Evolutionary conservation across 495 filamentous ascomycete species (phyloP).

Genomic region (Tuber magnatum): DNA sequence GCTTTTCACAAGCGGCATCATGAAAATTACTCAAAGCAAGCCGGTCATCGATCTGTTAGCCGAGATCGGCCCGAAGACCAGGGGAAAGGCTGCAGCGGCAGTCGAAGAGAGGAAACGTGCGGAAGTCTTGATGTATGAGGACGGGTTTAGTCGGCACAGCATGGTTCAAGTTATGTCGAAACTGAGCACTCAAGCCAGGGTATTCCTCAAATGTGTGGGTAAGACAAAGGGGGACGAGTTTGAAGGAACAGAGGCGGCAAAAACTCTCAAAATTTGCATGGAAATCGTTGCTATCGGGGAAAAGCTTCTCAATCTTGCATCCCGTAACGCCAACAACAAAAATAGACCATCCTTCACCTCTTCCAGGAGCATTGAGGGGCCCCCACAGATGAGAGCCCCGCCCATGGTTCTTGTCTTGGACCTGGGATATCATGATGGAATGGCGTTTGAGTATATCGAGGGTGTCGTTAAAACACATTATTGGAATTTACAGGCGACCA

Average conservation of each 20-base stretch:
- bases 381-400: neutral
- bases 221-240: conserved; percentile 23
- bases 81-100: conserved; percentile 25
- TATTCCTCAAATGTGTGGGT: conserved; percentile 26
- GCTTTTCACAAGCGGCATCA: conserved; percentile 17
- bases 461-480: conserved; percentile 21
- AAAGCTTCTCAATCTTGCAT: conserved; percentile 18
- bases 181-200: conserved; percentile 24
- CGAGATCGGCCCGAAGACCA: conserved; percentile 20
- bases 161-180: conserved; percentile 21
- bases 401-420: neutral
- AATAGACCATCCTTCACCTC: neutral
- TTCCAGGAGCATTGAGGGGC: neutral
- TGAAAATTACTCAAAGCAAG: conserved; percentile 20
- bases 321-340: neutral
- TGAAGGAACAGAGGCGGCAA: conserved; percentile 22
- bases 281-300: conserved; percentile 22
- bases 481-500: conserved; percentile 17
- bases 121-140: conserved; percentile 24
- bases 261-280: conserved; percentile 25
- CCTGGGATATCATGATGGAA: conserved; percentile 17
- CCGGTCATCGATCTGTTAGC: conserved; percentile 10
- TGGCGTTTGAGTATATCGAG: conserved; percentile 28
- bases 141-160: conserved; percentile 22
- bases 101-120: conserved; percentile 26